These are phyloP conservation scores for Trichoderma breve DNA, from an alignment of 2,329 filamentous ascomycete genomes.

Conservation along the genomic window DNA sequence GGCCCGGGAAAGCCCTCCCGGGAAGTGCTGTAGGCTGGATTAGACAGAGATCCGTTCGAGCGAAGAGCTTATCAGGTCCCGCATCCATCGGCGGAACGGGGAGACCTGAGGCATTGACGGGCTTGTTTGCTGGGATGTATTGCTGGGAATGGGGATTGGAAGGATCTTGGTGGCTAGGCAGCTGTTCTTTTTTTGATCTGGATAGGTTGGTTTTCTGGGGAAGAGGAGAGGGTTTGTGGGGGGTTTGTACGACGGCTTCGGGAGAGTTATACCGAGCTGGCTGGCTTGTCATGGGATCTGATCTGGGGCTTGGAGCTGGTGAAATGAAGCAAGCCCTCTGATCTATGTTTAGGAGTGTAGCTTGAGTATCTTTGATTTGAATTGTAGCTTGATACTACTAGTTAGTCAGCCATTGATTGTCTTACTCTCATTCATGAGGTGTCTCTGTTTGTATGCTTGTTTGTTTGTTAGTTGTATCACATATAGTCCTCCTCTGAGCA, in stretches of 20 bases:
- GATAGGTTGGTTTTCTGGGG: not conserved
- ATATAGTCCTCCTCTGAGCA: not conserved
- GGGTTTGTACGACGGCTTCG: not conserved
- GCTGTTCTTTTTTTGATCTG: not conserved
- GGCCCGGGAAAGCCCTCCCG: not conserved
- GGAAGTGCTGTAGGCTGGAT: not conserved
- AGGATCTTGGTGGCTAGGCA: not conserved
- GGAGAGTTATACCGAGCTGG: not conserved
- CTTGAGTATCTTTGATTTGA: not conserved
- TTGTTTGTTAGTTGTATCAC: not conserved
- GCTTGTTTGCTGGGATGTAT: not conserved
- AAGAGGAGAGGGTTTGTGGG: not conserved
- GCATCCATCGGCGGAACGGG: slow-evolving; percentile 19
- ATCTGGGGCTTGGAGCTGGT: not conserved
- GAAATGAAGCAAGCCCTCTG: not conserved
- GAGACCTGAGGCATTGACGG: not conserved
- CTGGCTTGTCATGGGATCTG: not conserved
- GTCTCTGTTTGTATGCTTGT: not conserved
- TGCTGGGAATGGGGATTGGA: not conserved
- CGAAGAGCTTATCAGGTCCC: slow-evolving; percentile 7
- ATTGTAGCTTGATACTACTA: not conserved
- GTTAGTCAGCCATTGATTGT: not conserved
- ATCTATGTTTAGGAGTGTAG: not conserved
- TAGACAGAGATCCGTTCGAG: slow-evolving; percentile 12
- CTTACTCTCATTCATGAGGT: not conserved